Evolutionary conservation across 768 basidiomycete species (phyloP).

Genomic region (Leccinum subtestaceum): DNA sequence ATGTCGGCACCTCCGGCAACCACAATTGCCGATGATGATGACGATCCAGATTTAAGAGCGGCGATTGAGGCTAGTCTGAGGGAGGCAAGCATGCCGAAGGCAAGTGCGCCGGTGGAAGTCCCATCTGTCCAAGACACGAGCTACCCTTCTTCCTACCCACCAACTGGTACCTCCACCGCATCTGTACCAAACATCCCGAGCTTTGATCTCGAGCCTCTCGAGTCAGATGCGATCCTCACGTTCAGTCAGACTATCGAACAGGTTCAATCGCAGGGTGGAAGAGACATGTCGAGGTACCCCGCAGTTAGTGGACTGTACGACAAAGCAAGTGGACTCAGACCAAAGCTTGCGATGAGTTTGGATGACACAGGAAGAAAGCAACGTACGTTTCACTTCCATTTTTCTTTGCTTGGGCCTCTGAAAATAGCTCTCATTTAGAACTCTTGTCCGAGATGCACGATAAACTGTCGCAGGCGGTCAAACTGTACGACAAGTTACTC

Average conservation of each 20-base stretch:
- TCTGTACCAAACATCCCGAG: slow-evolving; percentile 57
- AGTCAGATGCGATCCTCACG: slow-evolving; percentile 82
- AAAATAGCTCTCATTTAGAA: slow-evolving; percentile 42
- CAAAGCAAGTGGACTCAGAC: slow-evolving; percentile 72
- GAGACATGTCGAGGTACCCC: slow-evolving; percentile 78
- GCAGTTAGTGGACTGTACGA: slow-evolving; percentile 84
- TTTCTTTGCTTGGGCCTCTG: not conserved
- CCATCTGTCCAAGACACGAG: slow-evolving; percentile 52
- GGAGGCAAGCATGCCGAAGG: slow-evolving; percentile 76
- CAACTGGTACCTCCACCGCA: slow-evolving; percentile 35
- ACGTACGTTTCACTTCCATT: slow-evolving; percentile 46
- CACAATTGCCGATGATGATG: slow-evolving; percentile 58
- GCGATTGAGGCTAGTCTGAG: slow-evolving; percentile 94
- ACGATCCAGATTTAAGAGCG: slow-evolving; percentile 87
- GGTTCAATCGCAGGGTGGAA: slow-evolving; percentile 71
- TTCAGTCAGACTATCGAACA: slow-evolving; percentile 91
- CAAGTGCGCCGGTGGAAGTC: slow-evolving; percentile 70
- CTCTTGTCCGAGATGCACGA: slow-evolving; percentile 92
- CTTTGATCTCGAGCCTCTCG: slow-evolving; percentile 79
- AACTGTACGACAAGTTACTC: slow-evolving; percentile 84
- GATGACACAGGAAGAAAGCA: slow-evolving; percentile 87
- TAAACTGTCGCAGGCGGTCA: slow-evolving; percentile 88
- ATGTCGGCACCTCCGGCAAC: slow-evolving; percentile 20
- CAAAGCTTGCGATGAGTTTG: slow-evolving; percentile 78
- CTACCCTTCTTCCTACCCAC: slow-evolving; percentile 47